Base-by-base conservation (phyloP, 768 basidiomycete species). In the Boletus vinaceobasis region DNA sequence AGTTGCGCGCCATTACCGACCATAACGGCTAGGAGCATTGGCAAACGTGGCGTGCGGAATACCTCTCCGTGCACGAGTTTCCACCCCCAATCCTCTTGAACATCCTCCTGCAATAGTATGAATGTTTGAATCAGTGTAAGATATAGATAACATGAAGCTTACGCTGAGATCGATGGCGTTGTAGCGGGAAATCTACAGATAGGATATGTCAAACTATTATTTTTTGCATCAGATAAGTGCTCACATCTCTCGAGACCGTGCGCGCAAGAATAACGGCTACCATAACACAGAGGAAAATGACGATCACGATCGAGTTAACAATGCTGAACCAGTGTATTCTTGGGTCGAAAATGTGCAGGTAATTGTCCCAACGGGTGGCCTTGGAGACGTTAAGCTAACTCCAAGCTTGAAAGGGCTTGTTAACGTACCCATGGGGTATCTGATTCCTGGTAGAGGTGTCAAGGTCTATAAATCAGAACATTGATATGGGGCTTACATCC, bases 21-120 rank as follows among this genome's bases (percentile, higher is more conserved):
- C 72, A 94, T 80, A 36, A 93, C 81, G 4, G 93, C 86, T 8
- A 98, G 74, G 8, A 87, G 59, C 79, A 94, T 83, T 0, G 93
- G 84, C 50, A 86, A 79, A 43, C 74, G 73, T 1, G 96, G 96
- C 1, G 86, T 76, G 21, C 96, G 83, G 78, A 98, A 98, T 17
- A 98, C 91, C 72, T 98, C 96, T 21, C 93, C 94, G 61, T 97
- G 93, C 23, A 98, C 86, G 17, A 98, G 82, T 67, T 98, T 98
- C 96, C 96, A 98, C 2, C 96, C 96, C 82, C 88, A 96, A 62
- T 98, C 96, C 74, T 98, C 96, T 71, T 95, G 93, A 3, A 97
- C 90, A 64, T 96, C 93, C 65, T 96, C 93, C 90, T 93, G 59
- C 27, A 33, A 52, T 32, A 32, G 26, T 2, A 35, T 32, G 8